These are phyloP conservation scores for Acanthamoeba lenticulata DNA, from an alignment of 208 protist species.

Conservation along the genomic window DNA sequence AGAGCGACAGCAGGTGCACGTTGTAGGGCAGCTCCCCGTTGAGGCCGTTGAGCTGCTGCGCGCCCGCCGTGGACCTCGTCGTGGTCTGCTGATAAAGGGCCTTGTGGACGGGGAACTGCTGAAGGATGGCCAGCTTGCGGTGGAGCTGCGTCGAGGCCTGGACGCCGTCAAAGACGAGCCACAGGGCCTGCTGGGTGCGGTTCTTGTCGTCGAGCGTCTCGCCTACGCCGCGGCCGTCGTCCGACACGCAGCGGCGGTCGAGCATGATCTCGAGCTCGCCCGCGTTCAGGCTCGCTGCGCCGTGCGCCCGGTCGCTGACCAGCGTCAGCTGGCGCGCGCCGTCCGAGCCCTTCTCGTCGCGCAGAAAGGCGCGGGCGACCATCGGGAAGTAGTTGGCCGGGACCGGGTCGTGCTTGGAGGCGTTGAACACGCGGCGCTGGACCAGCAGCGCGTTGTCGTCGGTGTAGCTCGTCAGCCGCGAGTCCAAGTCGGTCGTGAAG, in stretches of 20 bases:
- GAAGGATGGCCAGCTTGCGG: background rate
- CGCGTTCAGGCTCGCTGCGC: background rate
- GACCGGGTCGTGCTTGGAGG: background rate
- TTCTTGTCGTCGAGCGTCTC: conserved; percentile 1
- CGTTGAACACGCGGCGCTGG: conserved; percentile 33
- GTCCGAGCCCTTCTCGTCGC: background rate
- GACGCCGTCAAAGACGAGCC: background rate
- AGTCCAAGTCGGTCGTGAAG: conserved; percentile 20
- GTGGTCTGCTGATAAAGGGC: background rate
- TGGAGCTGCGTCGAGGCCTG: background rate
- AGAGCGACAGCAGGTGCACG: conserved; percentile 35
- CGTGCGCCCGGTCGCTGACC: background rate
- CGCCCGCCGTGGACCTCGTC: background rate
- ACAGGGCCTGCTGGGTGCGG: background rate
- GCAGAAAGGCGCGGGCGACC: background rate
- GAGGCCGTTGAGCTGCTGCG: background rate
- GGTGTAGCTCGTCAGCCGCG: background rate
- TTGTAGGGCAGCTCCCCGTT: conserved; percentile 7
- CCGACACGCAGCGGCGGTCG: background rate
- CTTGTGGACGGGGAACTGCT: background rate
- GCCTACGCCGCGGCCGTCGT: background rate
- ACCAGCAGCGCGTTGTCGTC: conserved; percentile 3
- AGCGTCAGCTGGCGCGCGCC: background rate
- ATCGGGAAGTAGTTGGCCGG: conserved; percentile 46
- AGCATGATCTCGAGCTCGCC: conserved; percentile 56